Evolutionary conservation across 225 moss, liverwort and hornwort species (phyloP), one percentile per base, ranked within the genome.

Genomic region (Anthoceros angustus): DNA sequence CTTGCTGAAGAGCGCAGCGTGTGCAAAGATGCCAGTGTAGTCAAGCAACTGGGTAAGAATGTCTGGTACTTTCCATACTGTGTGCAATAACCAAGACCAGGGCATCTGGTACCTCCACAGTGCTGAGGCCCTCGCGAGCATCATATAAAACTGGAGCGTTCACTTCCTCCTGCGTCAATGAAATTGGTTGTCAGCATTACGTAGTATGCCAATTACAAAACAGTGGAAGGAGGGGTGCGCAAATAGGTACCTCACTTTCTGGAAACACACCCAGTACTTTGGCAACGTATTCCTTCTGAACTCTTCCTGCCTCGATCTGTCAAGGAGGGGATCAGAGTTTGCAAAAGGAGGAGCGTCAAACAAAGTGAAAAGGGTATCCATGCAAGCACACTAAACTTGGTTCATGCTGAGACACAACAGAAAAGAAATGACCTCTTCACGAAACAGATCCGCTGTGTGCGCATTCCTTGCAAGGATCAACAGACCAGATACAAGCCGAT

Each of bases 231-330:
- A 69, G 26, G 45, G 68, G 2, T 41, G 42, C 46, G 42, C 25
- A 39, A n/a, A 25, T 66, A 25, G 21, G 9, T 74, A 93, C 93
- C 93, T 87, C 83, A 74, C 85, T 68, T 41, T 70, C 80, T 69
- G 91, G 91, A 74, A 98, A 98, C 32, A 92, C 83, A 32, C 95
- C 95, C 71, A 78, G 87, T 77, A 98, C 95, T 82, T 92, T 92
- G 5, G 95, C 95, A 67, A 98, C 85, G 68, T 98, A 98, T 60
- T 92, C 82, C 81, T 98, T 98, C 76, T 74, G 74, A 70, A 98
- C 88, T 68, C 84, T 72, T 76, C 95, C 91, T 65, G 73, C 87
- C 76, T 84, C 88, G 75, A 98, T 98, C 88, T 93, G 84, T 42
- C 72, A 71, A 64, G 41, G 62, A 7, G n/a, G n/a, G n/a, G 40